Percentiles rank a stretch among this genome's conserved stretches.
Conservation (phyloP, 768 basidiomycete genomes). For the Podaxis sp. region DNA sequence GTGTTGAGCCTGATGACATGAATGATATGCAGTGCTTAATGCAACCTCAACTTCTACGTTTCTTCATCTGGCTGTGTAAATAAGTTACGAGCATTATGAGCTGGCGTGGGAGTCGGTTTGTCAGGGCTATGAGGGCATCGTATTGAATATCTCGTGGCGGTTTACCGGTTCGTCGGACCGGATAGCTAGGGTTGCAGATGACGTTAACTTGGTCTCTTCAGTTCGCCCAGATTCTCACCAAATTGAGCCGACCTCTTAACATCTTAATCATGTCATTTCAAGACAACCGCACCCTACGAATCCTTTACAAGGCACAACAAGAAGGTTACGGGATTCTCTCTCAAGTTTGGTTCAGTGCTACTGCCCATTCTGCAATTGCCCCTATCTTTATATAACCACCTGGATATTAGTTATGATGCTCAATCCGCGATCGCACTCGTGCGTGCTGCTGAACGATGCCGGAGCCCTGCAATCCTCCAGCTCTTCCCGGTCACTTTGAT, state of each 20-base stretch:
- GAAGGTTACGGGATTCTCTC: slow-evolving; percentile 44
- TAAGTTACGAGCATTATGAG: too few relatives aligned
- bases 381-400: not conserved
- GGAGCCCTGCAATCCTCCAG: slow-evolving; percentile 44
- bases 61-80: too few relatives aligned
- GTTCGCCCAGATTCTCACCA: not conserved
- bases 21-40: too few relatives aligned
- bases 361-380: not conserved
- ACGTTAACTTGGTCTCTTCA: not conserved
- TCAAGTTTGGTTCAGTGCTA: slow-evolving; percentile 34
- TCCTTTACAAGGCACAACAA: slow-evolving; percentile 37
- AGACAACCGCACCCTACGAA: slow-evolving; percentile 39
- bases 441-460: slow-evolving; percentile 44
- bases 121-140: too few relatives aligned
- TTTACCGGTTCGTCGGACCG: too few relatives aligned
- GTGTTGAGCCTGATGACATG: too few relatives aligned
- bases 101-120: too few relatives aligned
- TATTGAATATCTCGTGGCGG: too few relatives aligned
- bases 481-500: slow-evolving; percentile 45
- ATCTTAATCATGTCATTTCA: slow-evolving; percentile 20
- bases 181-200: not conserved
- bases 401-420: slow-evolving; percentile 37
- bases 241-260: not conserved
- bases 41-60: too few relatives aligned
- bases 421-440: slow-evolving; percentile 44